Base-by-base conservation (phyloP, 345 rosid genomes). In the Lepidium sativum region DNA sequence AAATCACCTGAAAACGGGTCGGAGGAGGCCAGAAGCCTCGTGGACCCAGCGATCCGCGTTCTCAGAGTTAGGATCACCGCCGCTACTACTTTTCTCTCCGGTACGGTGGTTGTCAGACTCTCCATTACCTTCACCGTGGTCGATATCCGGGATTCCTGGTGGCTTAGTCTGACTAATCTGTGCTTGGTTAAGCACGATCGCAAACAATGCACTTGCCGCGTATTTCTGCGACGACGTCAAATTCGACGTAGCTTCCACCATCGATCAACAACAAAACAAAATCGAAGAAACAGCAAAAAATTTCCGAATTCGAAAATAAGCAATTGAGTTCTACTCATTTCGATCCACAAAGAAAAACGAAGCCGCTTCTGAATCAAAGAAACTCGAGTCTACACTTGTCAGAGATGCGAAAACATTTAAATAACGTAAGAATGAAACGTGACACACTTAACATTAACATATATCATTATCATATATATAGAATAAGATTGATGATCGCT, bases 31-130 rank as follows among this genome's bases (percentile, higher is more conserved):
- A 18, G 89, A 85, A 42, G 65, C 70, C 54, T 88, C 78, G 65
- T 86, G 81, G 55, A 88, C 87, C 99, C 97, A 94, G 11, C 83
- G 91, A 10, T 75, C 84, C 29, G 82, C 83, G 27, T 87, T 83
- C 3, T 79, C 82, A 43, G 90, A 80, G 67, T 82, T 80, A 42
- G 84, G 79, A 66, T 85, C 87, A 16, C 41, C 27, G 3, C 55
- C 51, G 69, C 82, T 77, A 70, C 68, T 50, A 21, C 52, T 55
- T 57, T 79, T 69, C 21, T 86, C 94, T 34, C 43, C 73, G 31
- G 69, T 3, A 2, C 54, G 61, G 35, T 6, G 1, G 43, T 23
- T 27, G 31, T 23, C 68, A 35, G 50, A 18, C n/a, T 38, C 69
- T 37, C 43, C 63, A 0, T 63, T 47, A 3, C 40, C 75, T 23